A percentile compares a stretch with the other conserved stretches of the same genome.
phyloP scores from a whole-genome alignment of 2,329 filamentous ascomycete species.

The Diaporthe nobilis region DNA sequence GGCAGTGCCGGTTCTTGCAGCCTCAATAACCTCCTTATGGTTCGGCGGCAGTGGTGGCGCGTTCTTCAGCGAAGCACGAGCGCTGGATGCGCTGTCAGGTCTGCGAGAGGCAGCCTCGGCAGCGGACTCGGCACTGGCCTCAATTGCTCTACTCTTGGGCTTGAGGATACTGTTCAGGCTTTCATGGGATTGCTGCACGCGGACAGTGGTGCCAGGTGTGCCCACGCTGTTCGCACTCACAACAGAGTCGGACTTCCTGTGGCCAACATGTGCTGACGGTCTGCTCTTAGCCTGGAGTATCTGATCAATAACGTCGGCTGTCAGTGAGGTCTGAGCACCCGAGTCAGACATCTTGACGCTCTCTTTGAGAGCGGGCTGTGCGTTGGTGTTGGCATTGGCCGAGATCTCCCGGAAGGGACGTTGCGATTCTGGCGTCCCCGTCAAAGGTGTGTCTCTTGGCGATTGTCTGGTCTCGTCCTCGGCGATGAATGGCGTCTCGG shows the following conservation, averaged over 20 bases:
- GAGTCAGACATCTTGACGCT: slow-evolving; percentile 72
- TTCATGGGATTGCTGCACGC: slow-evolving; percentile 63
- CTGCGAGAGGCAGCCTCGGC: slow-evolving; percentile 62
- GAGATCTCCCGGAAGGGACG: slow-evolving; percentile 74
- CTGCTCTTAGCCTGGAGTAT: slow-evolving; percentile 72
- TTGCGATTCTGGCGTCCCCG: slow-evolving; percentile 68
- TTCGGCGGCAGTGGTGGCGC: slow-evolving; percentile 84
- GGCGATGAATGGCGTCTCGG: slow-evolving; percentile 65
- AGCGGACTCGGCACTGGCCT: slow-evolving; percentile 52
- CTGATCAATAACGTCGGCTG: slow-evolving; percentile 84
- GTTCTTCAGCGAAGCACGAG: slow-evolving; percentile 58
- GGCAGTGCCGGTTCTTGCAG: slow-evolving; percentile 74
- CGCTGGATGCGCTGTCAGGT: slow-evolving; percentile 82
- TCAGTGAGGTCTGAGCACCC: slow-evolving; percentile 86
- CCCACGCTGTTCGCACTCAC: slow-evolving; percentile 44
- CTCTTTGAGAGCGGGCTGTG: slow-evolving; percentile 57
- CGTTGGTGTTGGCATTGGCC: slow-evolving; percentile 62
- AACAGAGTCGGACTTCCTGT: slow-evolving; percentile 56
- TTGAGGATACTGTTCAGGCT: slow-evolving; percentile 61
- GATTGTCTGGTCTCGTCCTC: slow-evolving; percentile 76
- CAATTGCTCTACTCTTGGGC: slow-evolving; percentile 54
- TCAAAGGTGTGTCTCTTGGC: slow-evolving; percentile 55
- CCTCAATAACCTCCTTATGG: slow-evolving; percentile 87
- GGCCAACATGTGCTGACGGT: slow-evolving; percentile 47
- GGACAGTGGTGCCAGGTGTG: slow-evolving; percentile 55